phyloP scores from a whole-genome alignment of 2,329 filamentous ascomycete species.

The Aplosporella prunicola region DNA sequence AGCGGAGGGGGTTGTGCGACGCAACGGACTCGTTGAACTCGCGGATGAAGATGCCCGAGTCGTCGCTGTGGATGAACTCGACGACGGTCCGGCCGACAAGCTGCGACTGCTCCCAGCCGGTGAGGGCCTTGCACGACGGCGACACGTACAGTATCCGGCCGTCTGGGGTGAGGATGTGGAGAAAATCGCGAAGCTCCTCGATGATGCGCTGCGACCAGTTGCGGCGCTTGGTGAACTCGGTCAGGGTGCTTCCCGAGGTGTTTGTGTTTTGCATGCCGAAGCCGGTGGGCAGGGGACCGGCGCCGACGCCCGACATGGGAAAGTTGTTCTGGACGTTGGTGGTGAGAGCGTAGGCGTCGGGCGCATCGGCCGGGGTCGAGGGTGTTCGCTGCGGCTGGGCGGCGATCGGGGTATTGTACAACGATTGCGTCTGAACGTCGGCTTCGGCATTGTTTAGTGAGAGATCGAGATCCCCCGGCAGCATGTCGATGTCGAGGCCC shows the following conservation, averaged over 20 bases:
- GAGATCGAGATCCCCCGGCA: conserved; percentile 40
- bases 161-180: conserved; percentile 78
- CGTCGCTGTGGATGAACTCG: conserved; percentile 78
- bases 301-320: conserved; percentile 39
- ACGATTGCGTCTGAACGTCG: conserved; percentile 19
- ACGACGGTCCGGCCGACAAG: conserved; percentile 67
- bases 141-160: conserved; percentile 81
- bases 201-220: conserved; percentile 86
- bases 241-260: conserved; percentile 46
- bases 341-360: conserved; percentile 20
- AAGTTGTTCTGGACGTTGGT: conserved; percentile 11
- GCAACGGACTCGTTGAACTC: conserved; percentile 87
- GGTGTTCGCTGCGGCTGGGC: conserved; percentile 22
- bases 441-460: conserved; percentile 21
- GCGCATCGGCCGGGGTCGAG: conserved; percentile 15
- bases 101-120: conserved; percentile 63
- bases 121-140: conserved; percentile 63
- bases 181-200: conserved; percentile 79
- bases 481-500: conserved; percentile 36
- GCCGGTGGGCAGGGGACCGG: conserved; percentile 47
- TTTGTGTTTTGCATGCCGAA: conserved; percentile 38
- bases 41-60: conserved; percentile 70
- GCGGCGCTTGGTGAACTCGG: conserved; percentile 55
- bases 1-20: conserved; percentile 65
- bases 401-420: conserved; percentile 17